These are phyloP conservation scores for Piromyces sp. DNA, from an alignment of 192 early-diverging fungal genomes.

Conservation along the genomic window DNA sequence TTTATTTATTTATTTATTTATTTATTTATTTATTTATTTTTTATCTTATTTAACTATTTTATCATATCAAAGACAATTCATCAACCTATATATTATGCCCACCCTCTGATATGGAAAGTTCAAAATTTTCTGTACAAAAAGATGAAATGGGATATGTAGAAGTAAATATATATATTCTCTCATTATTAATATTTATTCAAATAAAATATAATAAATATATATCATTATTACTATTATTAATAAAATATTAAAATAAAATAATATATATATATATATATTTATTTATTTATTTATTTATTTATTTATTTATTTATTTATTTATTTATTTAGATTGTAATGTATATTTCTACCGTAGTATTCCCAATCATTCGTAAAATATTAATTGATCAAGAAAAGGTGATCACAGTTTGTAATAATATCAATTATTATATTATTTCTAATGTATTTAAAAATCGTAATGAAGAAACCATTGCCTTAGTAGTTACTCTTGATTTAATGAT, in stretches of 20 bases:
- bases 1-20: too few relatives aligned
- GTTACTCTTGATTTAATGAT: slow-evolving; percentile 35
- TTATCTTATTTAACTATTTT: too few relatives aligned
- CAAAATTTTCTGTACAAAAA: not conserved
- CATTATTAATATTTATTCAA: too few relatives aligned
- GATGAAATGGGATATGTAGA: not conserved
- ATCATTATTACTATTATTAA: too few relatives aligned
- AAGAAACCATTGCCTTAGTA: not conserved
- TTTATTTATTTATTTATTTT: too few relatives aligned
- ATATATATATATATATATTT: too few relatives aligned
- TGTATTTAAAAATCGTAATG: not conserved
- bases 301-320: too few relatives aligned
- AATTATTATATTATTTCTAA: not conserved
- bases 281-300: too few relatives aligned
- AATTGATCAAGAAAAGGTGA: not conserved
- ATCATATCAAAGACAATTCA: not conserved
- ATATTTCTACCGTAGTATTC: not conserved
- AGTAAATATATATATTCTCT: not conserved
- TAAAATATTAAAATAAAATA: too few relatives aligned
- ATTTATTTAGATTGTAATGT: not conserved
- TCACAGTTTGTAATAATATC: not conserved
- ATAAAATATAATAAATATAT: too few relatives aligned
- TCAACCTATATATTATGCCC: not conserved
- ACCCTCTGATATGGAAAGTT: not conserved
- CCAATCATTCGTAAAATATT: not conserved